Conservation (phyloP, 202 grass and related monocot species). For the Saccharum hybrid region DNA sequence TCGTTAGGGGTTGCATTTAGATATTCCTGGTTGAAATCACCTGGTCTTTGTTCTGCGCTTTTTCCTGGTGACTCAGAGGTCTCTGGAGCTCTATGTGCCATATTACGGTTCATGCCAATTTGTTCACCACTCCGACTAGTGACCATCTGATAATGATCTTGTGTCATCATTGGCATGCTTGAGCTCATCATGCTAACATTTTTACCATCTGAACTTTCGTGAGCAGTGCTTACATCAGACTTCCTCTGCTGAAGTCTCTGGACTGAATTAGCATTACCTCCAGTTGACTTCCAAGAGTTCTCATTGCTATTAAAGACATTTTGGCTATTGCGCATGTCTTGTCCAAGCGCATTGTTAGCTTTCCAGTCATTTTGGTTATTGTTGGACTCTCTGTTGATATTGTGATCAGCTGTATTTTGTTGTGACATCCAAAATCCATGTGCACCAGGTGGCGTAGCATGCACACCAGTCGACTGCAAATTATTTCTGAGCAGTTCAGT, state of each 20-base stretch:
- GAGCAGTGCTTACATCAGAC: slow-evolving; percentile 52
- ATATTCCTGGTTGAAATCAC: slow-evolving; percentile 67
- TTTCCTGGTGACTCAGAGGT: slow-evolving; percentile 67
- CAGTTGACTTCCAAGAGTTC: slow-evolving; percentile 59
- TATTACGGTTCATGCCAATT: slow-evolving; percentile 65
- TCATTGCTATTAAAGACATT: slow-evolving; percentile 57
- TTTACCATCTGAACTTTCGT: slow-evolving; percentile 57
- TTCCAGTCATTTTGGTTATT: slow-evolving; percentile 88
- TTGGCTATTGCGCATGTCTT: slow-evolving; percentile 53
- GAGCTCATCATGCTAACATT: slow-evolving; percentile 52
- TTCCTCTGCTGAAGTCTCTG: slow-evolving; percentile 57
- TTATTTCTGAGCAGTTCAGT: slow-evolving; percentile 63
- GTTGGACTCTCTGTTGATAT: slow-evolving; percentile 57
- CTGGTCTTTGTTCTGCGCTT: slow-evolving; percentile 60
- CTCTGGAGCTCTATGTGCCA: slow-evolving; percentile 49
- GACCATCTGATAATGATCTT: slow-evolving; percentile 57
- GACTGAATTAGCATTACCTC: slow-evolving; percentile 57
- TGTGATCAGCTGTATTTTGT: slow-evolving; percentile 57
- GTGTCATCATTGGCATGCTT: slow-evolving; percentile 48
- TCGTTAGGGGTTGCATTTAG: slow-evolving; percentile 50
- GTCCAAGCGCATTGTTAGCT: slow-evolving; percentile 50
- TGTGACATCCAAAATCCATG: slow-evolving; percentile 83
- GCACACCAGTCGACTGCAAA: slow-evolving; percentile 45
- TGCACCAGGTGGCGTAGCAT: slow-evolving; percentile 47
- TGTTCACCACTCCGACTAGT: slow-evolving; percentile 54